Evolutionary conservation across 75 land plant species (phyloP).

Genomic region (Pinus albicaulis): DNA sequence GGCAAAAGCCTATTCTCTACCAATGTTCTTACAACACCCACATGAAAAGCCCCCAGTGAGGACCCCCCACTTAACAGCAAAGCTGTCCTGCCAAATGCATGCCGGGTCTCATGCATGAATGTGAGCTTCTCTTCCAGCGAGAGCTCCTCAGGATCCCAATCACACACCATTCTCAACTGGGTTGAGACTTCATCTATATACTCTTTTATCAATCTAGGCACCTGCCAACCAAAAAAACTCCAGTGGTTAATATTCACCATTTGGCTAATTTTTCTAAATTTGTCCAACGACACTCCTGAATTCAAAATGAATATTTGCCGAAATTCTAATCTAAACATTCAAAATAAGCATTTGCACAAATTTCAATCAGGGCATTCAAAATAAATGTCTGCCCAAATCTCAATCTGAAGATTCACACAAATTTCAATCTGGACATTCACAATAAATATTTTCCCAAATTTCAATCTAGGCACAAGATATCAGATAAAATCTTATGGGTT

Average conservation of each 20-base stretch:
- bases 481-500: too few species aligned
- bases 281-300: not conserved
- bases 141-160: conserved; percentile 82
- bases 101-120: conserved; percentile 97
- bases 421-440: too few species aligned
- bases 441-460: too few species aligned
- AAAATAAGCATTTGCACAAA: too few species aligned
- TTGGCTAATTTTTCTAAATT: not conserved
- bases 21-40: conserved; percentile 90
- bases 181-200: conserved; percentile 96
- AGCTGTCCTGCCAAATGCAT: conserved; percentile 97
- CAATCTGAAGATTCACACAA: too few species aligned
- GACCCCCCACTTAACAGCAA: conserved; percentile 96
- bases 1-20: conserved; percentile 93
- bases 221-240: conserved; percentile 4
- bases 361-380: too few species aligned
- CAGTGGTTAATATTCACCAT: too few species aligned
- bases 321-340: too few species aligned
- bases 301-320: too few species aligned
- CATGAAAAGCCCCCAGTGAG: conserved; percentile 95
- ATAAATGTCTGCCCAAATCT: too few species aligned
- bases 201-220: conserved; percentile 89
- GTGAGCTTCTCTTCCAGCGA: conserved; percentile 88
- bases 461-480: too few species aligned
- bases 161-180: conserved; percentile 90